These are phyloP conservation scores for Annulohypoxylon bovei DNA, from an alignment of 495 filamentous ascomycete species.

Conservation along the genomic window DNA sequence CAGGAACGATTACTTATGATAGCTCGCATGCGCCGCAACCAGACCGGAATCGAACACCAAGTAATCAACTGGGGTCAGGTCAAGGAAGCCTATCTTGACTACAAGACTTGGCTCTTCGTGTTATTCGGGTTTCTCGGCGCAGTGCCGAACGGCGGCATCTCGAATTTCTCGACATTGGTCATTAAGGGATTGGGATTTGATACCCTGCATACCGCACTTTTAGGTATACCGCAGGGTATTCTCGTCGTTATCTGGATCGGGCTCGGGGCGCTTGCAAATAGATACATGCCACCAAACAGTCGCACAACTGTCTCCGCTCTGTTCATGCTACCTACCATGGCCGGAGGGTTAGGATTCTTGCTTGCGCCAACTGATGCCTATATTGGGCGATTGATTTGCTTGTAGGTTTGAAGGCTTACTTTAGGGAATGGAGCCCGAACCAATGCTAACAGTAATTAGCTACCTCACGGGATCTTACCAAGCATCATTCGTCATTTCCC, in stretches of 20 bases:
- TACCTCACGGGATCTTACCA: slow-evolving; percentile 12
- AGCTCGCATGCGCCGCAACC: slow-evolving; percentile 3
- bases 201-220: not conserved
- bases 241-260: not conserved
- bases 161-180: slow-evolving; percentile 2
- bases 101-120: slow-evolving; percentile 3
- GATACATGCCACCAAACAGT: slow-evolving; percentile 4
- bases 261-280: slow-evolving; percentile 9
- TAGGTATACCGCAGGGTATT: not conserved
- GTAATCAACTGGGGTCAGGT: not conserved
- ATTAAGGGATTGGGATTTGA: not conserved
- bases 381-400: slow-evolving; percentile 4
- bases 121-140: not conserved
- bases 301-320: slow-evolving; percentile 14
- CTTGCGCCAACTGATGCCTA: not conserved
- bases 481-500: slow-evolving; percentile 12
- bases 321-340: slow-evolving; percentile 19
- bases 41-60: slow-evolving; percentile 4
- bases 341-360: slow-evolving; percentile 6
- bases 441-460: not conserved
- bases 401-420: not conserved
- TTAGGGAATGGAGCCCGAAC: not conserved
- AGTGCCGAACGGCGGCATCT: slow-evolving; percentile 1
- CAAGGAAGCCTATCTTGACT: slow-evolving; percentile 1
- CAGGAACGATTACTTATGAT: slow-evolving; percentile 3